Percentiles rank a stretch among this genome's conserved stretches.
Evolutionary conservation across 495 filamentous ascomycete species (phyloP).

Genomic region (Pyrenula massariospora): DNA sequence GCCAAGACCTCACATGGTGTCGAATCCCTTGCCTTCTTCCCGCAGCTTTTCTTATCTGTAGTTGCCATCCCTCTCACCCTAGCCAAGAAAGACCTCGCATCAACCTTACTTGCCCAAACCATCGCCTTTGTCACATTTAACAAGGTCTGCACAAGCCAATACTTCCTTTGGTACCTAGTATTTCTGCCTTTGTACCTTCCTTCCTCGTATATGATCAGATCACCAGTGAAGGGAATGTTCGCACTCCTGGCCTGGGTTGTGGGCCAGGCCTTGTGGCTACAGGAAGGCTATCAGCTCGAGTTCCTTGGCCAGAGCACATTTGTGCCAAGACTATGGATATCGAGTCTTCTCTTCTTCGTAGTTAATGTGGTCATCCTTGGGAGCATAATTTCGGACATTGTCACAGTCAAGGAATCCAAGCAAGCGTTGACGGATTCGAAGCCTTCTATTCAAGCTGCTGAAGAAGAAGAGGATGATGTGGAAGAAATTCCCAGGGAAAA

Average conservation of each 20-base stretch:
- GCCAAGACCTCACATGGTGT: conserved; percentile 40
- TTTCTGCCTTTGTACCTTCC: conserved; percentile 88
- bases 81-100: conserved; percentile 72
- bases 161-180: conserved; percentile 95
- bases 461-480: not conserved
- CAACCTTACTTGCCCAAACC: conserved; percentile 95
- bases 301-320: conserved; percentile 82
- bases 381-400: conserved; percentile 62
- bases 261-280: conserved; percentile 64
- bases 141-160: conserved; percentile 98
- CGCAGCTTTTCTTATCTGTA: conserved; percentile 69
- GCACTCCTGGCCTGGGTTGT: conserved; percentile 61
- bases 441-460: not conserved
- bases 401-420: conserved; percentile 5
- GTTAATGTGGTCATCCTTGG: conserved; percentile 83
- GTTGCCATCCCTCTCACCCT: conserved; percentile 64
- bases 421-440: not conserved
- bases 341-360: conserved; percentile 66
- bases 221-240: conserved; percentile 44
- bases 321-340: conserved; percentile 66
- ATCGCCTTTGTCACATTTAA: conserved; percentile 97
- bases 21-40: conserved; percentile 77
- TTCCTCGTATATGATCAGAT: conserved; percentile 53
- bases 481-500: not conserved
- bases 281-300: conserved; percentile 79